Evolutionary conservation across 108 stramenopile species (phyloP), one percentile per base, ranked within the genome.

Genomic region (Chaetoceros tenuissimus): DNA sequence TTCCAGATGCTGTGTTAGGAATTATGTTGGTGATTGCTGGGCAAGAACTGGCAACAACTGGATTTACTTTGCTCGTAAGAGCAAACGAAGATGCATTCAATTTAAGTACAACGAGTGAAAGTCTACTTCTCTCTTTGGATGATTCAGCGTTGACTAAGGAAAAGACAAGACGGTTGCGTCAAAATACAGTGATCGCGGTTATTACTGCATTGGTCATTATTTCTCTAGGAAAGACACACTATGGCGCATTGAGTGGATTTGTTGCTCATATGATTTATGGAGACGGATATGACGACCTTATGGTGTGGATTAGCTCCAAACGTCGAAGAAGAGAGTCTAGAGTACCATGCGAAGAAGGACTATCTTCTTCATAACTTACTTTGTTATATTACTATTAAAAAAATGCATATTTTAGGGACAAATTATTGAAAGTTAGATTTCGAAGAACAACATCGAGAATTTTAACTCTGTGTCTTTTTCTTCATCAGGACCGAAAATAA

Each of bases 21-120:
- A 69, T 86, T 44, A 72, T 89, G 64, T 57, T 93, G 26, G 70
- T 58, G 19, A 68, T 89, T 44, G 83, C 87, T 18, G 92, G 92
- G 29, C 74, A 81, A 26, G 85, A 87, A 64, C 62, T 93, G 52
- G 82, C 78, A 0, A 53, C 68, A 16, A 82, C 83, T 1, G 89
- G 89, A 5, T 49, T 83, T 1, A 43, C 28, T 2, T 63, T 78
- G 51, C 59, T 80, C 7, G 55, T 48, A 51, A 31, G 60, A 48
- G 27, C 58, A n/a, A 27, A 62, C 71, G 24, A 30, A 64, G 54
- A 59, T 26, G 53, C 28, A 26, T 21, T 24, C 8, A 16, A 21
- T 22, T 21, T 7, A 16, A 22, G 24, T 22, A 24, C 23, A 7
- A 24, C 10, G 16, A 44, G 16, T 17, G 43, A 44, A 44, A 44